These are phyloP conservation scores for Colletotrichum sp. DNA, from an alignment of 2,329 filamentous ascomycete species.

Conservation along the genomic window DNA sequence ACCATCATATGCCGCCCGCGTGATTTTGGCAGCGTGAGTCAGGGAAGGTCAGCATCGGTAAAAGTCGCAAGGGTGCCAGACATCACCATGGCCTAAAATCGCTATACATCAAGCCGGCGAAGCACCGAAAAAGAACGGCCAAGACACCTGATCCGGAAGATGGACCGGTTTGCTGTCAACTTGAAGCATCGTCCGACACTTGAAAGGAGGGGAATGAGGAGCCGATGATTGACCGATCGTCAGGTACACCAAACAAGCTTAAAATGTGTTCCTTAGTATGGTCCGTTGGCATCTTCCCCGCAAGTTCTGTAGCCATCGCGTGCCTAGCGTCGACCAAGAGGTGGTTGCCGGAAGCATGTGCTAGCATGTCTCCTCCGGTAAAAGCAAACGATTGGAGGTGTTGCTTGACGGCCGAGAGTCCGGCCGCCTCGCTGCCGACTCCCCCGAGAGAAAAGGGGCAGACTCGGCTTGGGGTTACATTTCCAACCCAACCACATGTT, in stretches of 20 bases:
- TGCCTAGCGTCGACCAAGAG: background rate
- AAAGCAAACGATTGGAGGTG: background rate
- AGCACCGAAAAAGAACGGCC: background rate
- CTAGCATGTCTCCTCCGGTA: background rate
- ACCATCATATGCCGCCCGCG: background rate
- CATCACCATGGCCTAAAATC: background rate
- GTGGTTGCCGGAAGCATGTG: background rate
- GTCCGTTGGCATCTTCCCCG: background rate
- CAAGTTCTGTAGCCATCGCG: background rate
- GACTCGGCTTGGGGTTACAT: background rate
- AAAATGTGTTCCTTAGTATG: background rate
- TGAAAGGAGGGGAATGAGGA: background rate
- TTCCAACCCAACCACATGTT: background rate
- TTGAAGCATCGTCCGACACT: too few species aligned
- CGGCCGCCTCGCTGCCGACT: background rate
- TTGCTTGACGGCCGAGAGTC: background rate
- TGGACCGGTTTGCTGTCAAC: background rate
- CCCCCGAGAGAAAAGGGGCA: background rate
- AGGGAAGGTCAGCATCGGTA: background rate
- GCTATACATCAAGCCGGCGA: background rate
- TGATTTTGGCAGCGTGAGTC: background rate
- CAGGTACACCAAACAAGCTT: constrained; percentile 13
- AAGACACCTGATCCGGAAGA: background rate
- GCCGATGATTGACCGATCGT: background rate
- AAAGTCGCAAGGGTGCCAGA: background rate